Evolutionary conservation across 495 filamentous ascomycete species (phyloP).

Genomic region (Letharia lupina): DNA sequence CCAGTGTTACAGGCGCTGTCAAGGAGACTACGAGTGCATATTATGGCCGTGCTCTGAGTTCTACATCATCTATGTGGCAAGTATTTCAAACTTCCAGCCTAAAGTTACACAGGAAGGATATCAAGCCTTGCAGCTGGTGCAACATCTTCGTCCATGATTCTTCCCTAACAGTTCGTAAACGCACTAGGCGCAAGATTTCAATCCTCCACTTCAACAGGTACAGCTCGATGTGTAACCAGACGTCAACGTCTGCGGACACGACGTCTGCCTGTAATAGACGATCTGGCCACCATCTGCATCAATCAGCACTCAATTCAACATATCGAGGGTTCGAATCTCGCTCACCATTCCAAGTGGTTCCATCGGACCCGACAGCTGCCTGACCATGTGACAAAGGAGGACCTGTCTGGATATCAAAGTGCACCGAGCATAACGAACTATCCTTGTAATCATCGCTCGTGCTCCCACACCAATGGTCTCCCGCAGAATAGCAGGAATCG

Average conservation of each 20-base stretch:
- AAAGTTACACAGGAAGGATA: too few relatives aligned
- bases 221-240: constrained; percentile 1
- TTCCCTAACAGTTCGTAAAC: background rate
- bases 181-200: background rate
- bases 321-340: background rate
- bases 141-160: too few relatives aligned
- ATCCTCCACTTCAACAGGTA: background rate
- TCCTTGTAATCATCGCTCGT: constrained; percentile 11
- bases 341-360: constrained; percentile 20
- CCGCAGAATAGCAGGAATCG: constrained; percentile 14
- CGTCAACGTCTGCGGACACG: background rate
- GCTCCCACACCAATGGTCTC: constrained; percentile 16
- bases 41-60: too few relatives aligned
- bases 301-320: background rate
- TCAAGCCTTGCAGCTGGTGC: too few relatives aligned
- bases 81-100: too few relatives aligned
- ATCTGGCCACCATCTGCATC: constrained; percentile 11
- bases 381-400: background rate
- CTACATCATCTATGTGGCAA: too few relatives aligned
- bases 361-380: constrained; percentile 13
- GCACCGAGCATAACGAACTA: constrained; percentile 16
- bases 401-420: constrained; percentile 22
- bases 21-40: too few relatives aligned
- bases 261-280: constrained; percentile 9
- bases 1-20: too few relatives aligned